A percentile compares a stretch with the other conserved stretches of the same genome.
Evolutionary conservation across 805 yeast species (phyloP).

Genomic region (Aciculoconidium aculeatum): DNA sequence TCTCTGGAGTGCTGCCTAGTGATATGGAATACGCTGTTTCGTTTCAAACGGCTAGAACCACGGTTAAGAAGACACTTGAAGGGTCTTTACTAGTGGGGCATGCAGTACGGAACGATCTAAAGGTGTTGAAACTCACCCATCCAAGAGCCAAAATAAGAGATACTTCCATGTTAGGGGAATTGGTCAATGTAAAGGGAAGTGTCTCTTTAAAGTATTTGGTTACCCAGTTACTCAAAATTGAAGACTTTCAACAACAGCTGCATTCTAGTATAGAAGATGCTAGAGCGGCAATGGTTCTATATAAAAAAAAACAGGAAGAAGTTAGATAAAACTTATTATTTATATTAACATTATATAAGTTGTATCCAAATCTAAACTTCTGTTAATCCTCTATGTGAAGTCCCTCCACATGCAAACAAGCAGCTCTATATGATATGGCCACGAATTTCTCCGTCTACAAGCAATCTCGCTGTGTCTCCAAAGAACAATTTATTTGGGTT

Average conservation of each 20-base stretch:
- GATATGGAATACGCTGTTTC: conserved; percentile 64
- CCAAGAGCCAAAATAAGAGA: conserved; percentile 64
- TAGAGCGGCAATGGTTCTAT: conserved; percentile 78
- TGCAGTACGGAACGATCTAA: conserved; percentile 75
- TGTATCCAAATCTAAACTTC: too few species aligned
- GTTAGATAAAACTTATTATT: too few species aligned
- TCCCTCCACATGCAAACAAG: conserved; percentile 33
- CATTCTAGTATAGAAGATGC: conserved; percentile 94
- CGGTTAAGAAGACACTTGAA: conserved; percentile 46
- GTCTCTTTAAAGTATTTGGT: conserved; percentile 69
- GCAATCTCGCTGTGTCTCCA: too few species aligned
- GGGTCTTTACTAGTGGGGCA: conserved; percentile 74
- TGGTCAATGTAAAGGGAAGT: conserved; percentile 57
- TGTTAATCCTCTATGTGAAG: conserved; percentile 28
- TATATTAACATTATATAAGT: too few species aligned
- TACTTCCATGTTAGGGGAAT: conserved; percentile 64
- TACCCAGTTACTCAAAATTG: too few species aligned
- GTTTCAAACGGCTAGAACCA: conserved; percentile 60
- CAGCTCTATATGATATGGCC: conserved; percentile 33
- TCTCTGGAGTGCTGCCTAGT: conserved; percentile 73
- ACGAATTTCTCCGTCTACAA: too few species aligned
- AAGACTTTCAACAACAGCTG: conserved; percentile 66
- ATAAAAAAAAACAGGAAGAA: conserved; percentile 52
- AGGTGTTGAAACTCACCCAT: conserved; percentile 60
- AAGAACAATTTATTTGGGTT: too few species aligned